Evolutionary conservation across 1,284 basidiomycete genomes (phyloP).

Genomic region (Moesziomyces sp.): DNA sequence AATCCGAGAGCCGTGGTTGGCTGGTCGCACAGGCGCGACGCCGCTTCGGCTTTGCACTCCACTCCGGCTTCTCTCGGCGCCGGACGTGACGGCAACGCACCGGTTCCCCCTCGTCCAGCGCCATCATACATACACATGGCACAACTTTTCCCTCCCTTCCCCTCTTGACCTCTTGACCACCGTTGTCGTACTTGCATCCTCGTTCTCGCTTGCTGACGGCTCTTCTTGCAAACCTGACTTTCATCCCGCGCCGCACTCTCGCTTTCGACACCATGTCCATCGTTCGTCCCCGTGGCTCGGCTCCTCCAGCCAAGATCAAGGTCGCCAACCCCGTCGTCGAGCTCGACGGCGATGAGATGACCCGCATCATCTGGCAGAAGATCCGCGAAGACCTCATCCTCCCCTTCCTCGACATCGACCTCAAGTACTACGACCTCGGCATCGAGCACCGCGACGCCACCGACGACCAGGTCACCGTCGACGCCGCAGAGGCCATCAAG

Average conservation of each 20-base stretch:
- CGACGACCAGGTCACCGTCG: slow-evolving; percentile 90
- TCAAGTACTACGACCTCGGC: slow-evolving; percentile 98
- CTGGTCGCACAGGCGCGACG: no score
- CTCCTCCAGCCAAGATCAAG: slow-evolving; percentile 72
- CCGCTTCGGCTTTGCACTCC: slow-evolving; percentile 1
- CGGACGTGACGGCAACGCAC: slow-evolving; percentile 25
- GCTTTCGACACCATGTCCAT: slow-evolving; percentile 23
- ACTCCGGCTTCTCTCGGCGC: slow-evolving; percentile 16
- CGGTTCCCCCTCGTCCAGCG: not conserved
- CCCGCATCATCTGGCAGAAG: slow-evolving; percentile 85
- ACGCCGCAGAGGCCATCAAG: slow-evolving; percentile 83
- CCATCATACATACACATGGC: no score
- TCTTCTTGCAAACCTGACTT: no score
- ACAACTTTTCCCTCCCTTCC: not conserved
- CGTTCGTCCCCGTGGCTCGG: slow-evolving; percentile 40
- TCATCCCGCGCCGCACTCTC: not conserved
- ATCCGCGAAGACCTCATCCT: slow-evolving; percentile 96
- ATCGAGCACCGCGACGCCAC: slow-evolving; percentile 92
- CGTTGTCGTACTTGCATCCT: not conserved
- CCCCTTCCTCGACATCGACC: slow-evolving; percentile 91
- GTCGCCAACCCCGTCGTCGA: slow-evolving; percentile 94
- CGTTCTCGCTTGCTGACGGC: not conserved
- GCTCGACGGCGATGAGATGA: slow-evolving; percentile 72
- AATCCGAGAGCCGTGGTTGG: not conserved
- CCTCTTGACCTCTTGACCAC: not conserved